Conservation (phyloP, 768 basidiomycete species). For the Agaricus blazei region DNA sequence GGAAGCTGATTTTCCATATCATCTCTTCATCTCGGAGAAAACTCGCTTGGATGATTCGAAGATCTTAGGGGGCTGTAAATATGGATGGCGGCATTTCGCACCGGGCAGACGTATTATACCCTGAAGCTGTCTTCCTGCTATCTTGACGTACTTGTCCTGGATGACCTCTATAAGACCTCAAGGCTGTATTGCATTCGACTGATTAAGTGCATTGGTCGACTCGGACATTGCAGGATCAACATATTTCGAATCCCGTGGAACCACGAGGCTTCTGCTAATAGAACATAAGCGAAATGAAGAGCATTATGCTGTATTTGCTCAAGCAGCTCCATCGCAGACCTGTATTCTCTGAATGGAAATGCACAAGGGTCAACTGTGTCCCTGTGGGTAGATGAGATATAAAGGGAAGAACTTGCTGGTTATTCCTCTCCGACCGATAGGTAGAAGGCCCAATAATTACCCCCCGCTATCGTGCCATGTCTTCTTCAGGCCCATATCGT, state of each 20-base stretch:
- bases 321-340: not conserved
- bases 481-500: conserved; percentile 2
- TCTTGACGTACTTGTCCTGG: too few species aligned
- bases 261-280: conserved; percentile 3
- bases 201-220: not conserved
- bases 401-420: not conserved
- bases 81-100: not conserved
- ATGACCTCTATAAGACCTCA: not conserved
- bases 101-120: not conserved
- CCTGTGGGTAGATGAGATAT: not conserved
- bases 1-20: not conserved
- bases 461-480: conserved; percentile 3
- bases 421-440: not conserved
- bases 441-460: not conserved
- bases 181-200: not conserved
- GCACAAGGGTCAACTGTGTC: conserved; percentile 1
- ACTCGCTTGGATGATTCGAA: not conserved
- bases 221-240: not conserved
- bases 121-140: too few species aligned
- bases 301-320: conserved; percentile 1
- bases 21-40: not conserved
- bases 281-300: conserved; percentile 7
- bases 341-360: conserved; percentile 8
- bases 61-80: not conserved
- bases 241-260: conserved; percentile 1